These are phyloP conservation scores for Hawksworthiomyces lignivorus DNA, from an alignment of 2,329 filamentous ascomycete species.

Conservation along the genomic window DNA sequence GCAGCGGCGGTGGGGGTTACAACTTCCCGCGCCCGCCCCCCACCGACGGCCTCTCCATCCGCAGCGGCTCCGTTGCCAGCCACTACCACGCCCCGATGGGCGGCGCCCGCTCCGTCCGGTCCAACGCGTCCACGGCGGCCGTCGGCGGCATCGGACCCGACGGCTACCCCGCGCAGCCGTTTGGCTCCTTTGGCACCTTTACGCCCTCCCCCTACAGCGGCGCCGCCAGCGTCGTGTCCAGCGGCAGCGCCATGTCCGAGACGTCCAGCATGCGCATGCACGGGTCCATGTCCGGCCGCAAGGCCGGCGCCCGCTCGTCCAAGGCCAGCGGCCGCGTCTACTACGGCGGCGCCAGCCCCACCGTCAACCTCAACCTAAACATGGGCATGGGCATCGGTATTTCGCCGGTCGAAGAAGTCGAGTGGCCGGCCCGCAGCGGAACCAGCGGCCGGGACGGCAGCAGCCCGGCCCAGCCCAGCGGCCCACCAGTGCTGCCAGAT, in stretches of 20 bases:
- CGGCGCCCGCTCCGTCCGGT: conserved; percentile 19
- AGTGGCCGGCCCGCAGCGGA: conserved; percentile 14
- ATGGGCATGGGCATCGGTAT: conserved; percentile 13
- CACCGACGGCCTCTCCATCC: conserved; percentile 12
- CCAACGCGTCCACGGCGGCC: conserved; percentile 14
- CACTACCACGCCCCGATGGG: conserved; percentile 16
- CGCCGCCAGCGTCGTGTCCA: conserved; percentile 18
- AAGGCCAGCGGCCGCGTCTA: conserved; percentile 5
- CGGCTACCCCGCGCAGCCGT: background rate
- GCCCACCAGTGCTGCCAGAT: conserved; percentile 5
- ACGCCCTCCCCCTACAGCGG: conserved; percentile 3
- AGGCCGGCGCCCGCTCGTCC: conserved; percentile 2
- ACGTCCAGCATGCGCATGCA: conserved; percentile 21
- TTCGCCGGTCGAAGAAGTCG: conserved; percentile 20
- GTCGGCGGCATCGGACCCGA: background rate
- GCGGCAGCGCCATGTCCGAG: conserved; percentile 22
- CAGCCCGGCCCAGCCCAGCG: background rate
- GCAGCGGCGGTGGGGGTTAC: conserved; percentile 9
- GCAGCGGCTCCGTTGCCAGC: conserved; percentile 13
- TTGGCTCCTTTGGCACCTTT: conserved; percentile 14
- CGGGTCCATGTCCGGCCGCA: conserved; percentile 12
- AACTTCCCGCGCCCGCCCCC: conserved; percentile 21
- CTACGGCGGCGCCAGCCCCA: background rate
- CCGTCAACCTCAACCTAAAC: background rate
- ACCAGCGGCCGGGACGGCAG: background rate